Evolutionary conservation across 495 filamentous ascomycete genomes (phyloP).

Genomic region (Penicillium mononematosum): DNA sequence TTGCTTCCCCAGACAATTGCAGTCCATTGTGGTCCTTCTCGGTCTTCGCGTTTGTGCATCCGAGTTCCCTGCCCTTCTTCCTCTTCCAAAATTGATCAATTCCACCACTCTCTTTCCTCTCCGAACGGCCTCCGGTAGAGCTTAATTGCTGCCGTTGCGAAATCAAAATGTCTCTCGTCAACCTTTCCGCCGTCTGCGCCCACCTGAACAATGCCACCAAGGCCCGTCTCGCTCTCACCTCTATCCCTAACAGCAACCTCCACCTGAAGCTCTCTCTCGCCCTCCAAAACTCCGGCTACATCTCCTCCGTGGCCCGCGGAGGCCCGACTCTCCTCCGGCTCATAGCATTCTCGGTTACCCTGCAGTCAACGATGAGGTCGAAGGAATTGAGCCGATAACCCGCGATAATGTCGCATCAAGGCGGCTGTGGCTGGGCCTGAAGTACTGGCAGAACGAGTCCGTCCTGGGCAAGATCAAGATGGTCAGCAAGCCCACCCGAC

Average conservation of each 20-base stretch:
- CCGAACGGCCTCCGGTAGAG: conserved; percentile 22
- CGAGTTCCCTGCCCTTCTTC: neutral
- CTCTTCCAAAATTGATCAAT: neutral
- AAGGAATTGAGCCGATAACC: conserved; percentile 59
- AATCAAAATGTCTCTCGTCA: conserved; percentile 76
- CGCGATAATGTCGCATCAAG: conserved; percentile 73
- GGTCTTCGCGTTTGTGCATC: neutral
- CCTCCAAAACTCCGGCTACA: conserved; percentile 78
- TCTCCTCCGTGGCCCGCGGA: conserved; percentile 78
- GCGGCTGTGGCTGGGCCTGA: conserved; percentile 87
- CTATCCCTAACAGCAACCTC: conserved; percentile 76
- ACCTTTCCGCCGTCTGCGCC: conserved; percentile 77
- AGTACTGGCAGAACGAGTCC: conserved; percentile 87
- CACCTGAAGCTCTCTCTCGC: conserved; percentile 73
- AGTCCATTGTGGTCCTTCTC: conserved; percentile 2
- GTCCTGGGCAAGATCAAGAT: conserved; percentile 70
- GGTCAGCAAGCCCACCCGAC: conserved; percentile 74
- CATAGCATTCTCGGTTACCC: conserved; percentile 50
- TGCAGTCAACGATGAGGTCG: conserved; percentile 33
- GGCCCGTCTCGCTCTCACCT: conserved; percentile 83
- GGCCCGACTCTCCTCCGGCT: conserved; percentile 61
- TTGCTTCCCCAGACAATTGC: conserved; percentile 14
- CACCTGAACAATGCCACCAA: conserved; percentile 93
- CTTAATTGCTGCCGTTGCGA: conserved; percentile 26
- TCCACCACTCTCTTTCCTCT: conserved; percentile 8